Conservation (phyloP, 257 asterid species). For the Verbena officinalis region DNA sequence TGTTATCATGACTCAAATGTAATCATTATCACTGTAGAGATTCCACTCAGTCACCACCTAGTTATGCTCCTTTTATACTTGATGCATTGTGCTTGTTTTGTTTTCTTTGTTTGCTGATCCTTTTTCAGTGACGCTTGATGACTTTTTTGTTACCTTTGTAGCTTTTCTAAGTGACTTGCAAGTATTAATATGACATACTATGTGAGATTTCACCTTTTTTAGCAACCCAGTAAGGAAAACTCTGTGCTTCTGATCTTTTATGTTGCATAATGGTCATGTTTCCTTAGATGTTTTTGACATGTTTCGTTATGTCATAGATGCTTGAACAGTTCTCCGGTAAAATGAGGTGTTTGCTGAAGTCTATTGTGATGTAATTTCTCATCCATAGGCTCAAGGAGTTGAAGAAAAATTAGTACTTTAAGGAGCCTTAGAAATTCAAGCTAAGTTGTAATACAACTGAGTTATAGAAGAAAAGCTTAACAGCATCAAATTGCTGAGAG, state of each 20-base stretch:
- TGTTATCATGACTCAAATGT: too few species aligned
- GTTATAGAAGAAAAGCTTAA: too few species aligned
- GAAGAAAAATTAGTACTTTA: not conserved
- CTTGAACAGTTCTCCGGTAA: slow-evolving; percentile 4
- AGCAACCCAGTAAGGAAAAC: too few species aligned
- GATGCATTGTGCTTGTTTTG: not conserved
- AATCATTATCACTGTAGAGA: too few species aligned
- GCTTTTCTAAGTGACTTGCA: too few species aligned
- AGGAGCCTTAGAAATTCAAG: too few species aligned
- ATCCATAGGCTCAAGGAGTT: not conserved
- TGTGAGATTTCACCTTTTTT: too few species aligned
- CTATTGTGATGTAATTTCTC: not conserved
- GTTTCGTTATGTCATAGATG: slow-evolving; percentile 11
- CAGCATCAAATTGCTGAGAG: too few species aligned
- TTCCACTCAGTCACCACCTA: not conserved
- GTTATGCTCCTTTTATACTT: slow-evolving; percentile 3
- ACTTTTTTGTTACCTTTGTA: slow-evolving; percentile 7
- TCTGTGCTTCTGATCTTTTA: too few species aligned
- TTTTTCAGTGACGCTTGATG: not conserved
- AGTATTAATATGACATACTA: too few species aligned
- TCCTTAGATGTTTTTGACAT: too few species aligned
- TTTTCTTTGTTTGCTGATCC: not conserved
- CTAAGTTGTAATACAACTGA: not conserved
- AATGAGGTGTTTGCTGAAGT: slow-evolving; percentile 12
- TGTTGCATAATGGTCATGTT: too few species aligned